Percentiles rank a stretch among this genome's conserved stretches.
Conservation (phyloP, 1,284 basidiomycete genomes). For the Rhodofomes roseus region DNA sequence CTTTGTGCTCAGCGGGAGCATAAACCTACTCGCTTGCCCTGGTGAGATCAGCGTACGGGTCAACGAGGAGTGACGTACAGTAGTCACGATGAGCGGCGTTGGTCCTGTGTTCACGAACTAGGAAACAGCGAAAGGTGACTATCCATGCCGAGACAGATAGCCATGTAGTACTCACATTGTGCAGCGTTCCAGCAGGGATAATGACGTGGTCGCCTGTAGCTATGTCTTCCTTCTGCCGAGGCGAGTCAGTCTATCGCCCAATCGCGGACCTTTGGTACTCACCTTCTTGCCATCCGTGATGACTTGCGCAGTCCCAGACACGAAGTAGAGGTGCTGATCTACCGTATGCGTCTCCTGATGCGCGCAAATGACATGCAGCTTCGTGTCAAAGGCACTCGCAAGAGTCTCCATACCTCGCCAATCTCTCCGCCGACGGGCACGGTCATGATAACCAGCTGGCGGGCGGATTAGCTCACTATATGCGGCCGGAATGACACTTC, state of each 20-base stretch:
- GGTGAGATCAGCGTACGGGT: not conserved
- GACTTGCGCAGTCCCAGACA: slow-evolving; percentile 25
- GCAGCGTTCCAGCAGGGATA: slow-evolving; percentile 27
- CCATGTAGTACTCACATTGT: slow-evolving; percentile 21
- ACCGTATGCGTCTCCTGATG: slow-evolving; percentile 28
- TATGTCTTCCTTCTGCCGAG: slow-evolving; percentile 16
- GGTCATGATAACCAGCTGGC: slow-evolving; percentile 29
- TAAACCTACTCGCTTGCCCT: slow-evolving; percentile 20
- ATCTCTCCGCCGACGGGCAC: slow-evolving; percentile 28
- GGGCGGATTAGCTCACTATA: not conserved
- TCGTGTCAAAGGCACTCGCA: not conserved
- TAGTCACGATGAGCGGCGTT: slow-evolving; percentile 27
- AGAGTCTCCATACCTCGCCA: slow-evolving; percentile 20
- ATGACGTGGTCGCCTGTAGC: slow-evolving; percentile 27
- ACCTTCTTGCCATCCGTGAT: slow-evolving; percentile 27
- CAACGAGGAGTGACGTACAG: slow-evolving; percentile 13
- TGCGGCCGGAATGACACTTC: not conserved
- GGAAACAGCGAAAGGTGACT: not conserved
- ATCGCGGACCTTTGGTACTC: not conserved
- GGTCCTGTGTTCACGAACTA: slow-evolving; percentile 28
- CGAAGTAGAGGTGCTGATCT: slow-evolving; percentile 30
- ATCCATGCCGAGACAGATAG: not conserved
- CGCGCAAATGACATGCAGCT: not conserved
- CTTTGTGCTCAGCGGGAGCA: slow-evolving; percentile 31
- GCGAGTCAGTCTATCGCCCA: not conserved